Conservation (phyloP, 2,329 filamentous ascomycete species). For the Pleomassaria siparia region DNA sequence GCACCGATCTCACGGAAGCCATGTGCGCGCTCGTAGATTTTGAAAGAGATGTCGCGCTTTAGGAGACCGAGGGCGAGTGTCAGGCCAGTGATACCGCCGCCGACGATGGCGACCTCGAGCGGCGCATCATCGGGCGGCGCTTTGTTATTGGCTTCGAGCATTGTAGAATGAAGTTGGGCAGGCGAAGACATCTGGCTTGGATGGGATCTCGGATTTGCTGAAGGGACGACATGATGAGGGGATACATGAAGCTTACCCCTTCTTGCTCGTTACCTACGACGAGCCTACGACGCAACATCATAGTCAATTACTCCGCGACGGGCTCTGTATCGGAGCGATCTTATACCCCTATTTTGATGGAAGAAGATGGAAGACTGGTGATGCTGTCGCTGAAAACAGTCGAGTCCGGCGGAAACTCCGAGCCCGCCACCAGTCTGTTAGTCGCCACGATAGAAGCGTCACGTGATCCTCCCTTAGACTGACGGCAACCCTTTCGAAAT, state of each 20-base stretch:
- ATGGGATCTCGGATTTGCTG: background rate
- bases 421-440: too few relatives aligned
- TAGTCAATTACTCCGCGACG: background rate
- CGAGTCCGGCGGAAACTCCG: background rate
- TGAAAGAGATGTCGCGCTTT: slow-evolving; percentile 13
- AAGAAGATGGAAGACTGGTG: too few relatives aligned
- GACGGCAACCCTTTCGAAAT: background rate
- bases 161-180: background rate
- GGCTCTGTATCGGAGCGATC: background rate
- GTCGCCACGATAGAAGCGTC: too few relatives aligned
- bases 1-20: slow-evolving; percentile 21
- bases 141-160: background rate
- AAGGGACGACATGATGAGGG: background rate
- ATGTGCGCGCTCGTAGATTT: slow-evolving; percentile 17
- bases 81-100: slow-evolving; percentile 22
- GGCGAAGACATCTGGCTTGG: background rate
- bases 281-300: background rate
- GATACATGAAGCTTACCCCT: background rate
- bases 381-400: background rate
- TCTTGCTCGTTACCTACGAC: background rate
- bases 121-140: slow-evolving; percentile 16
- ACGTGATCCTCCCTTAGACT: background rate
- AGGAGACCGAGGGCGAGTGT: slow-evolving; percentile 15
- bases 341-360: too few relatives aligned
- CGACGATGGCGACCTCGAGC: slow-evolving; percentile 17